Evolutionary conservation across 2,329 filamentous ascomycete species (phyloP), one percentile per base, ranked within the genome.

Genomic region (Harringtonia lauricola): DNA sequence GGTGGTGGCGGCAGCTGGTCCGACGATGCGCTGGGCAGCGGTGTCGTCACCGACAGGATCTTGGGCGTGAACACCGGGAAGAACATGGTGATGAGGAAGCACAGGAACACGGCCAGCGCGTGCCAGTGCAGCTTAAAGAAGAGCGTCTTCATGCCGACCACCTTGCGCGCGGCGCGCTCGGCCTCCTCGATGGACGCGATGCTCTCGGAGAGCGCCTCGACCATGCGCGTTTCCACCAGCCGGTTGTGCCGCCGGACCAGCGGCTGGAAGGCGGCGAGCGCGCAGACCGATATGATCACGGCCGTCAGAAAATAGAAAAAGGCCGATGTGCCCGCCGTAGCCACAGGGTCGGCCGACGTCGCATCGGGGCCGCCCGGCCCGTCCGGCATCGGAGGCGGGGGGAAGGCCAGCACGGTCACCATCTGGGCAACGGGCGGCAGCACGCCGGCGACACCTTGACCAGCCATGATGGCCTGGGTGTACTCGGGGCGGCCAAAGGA

Each of bases 391-490:
- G 24, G 22, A 15, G 45, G 30, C 15, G 39, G 65, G 57, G 76
- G 67, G 2, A 86, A 70, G 29, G 78, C 74, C 12, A 95, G 69
- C 13, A 94, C 88, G 2, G 86, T 84, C 36, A 85, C 61, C 52
- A 96, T 90, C 62, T 96, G 89, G 2, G 87, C 86, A 39, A 94
- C 71, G 39, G 86, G 82, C 0, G 92, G 92, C 4, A 96, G 67
- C 10, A 98, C 89, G 26, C 92, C 92, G 0, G 92, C 89, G 4
- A 98, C 72, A 28, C 82, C 90, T 62, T 98, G 92, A 1, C 92
- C 92, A 3, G 83, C 81, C 89, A 98, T 96, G 61, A 96, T 88
- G 21, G 83, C 90, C 63, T 96, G 90, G 44, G 87, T 95, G 61
- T 96, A 98, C 61, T 92, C 86, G 18, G 83, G 77, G 41, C 85